Percentiles rank a stretch among this genome's conserved stretches.
These are phyloP conservation scores for Hyphopichia burtonii DNA, from an alignment of 1,139 yeast genomes.

Conservation along the genomic window DNA sequence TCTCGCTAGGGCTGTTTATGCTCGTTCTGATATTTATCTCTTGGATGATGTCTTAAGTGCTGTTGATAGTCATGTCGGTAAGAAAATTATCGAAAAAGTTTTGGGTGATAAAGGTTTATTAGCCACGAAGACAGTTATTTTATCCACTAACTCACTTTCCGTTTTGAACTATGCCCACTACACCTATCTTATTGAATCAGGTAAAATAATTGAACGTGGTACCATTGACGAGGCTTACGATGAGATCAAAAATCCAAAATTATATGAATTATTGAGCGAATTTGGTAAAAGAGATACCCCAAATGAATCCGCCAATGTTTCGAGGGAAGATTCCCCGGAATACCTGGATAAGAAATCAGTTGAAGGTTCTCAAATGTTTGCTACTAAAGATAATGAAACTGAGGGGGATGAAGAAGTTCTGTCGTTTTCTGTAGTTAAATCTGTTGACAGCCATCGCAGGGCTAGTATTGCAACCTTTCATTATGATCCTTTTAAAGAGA, in stretches of 20 bases:
- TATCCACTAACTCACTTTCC: slow-evolving; percentile 27
- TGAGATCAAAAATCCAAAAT: slow-evolving; percentile 19
- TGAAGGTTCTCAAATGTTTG: background rate
- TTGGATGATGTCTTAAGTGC: slow-evolving; percentile 86
- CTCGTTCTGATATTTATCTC: slow-evolving; percentile 88
- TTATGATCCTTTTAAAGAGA: slow-evolving; percentile 29
- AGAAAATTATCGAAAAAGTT: slow-evolving; percentile 51
- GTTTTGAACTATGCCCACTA: slow-evolving; percentile 21
- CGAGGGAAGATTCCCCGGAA: too few relatives aligned
- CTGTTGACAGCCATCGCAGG: too few relatives aligned
- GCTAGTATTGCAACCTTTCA: slow-evolving; percentile 33
- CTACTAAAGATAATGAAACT: slow-evolving; percentile 1
- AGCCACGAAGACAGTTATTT: slow-evolving; percentile 19
- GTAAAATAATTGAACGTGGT: slow-evolving; percentile 18
- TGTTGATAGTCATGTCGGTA: slow-evolving; percentile 93
- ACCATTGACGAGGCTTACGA: slow-evolving; percentile 12
- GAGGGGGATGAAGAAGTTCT: slow-evolving; percentile 2
- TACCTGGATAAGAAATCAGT: background rate
- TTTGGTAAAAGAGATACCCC: slow-evolving; percentile 20
- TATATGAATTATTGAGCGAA: slow-evolving; percentile 22
- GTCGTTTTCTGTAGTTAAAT: too few relatives aligned
- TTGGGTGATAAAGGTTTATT: slow-evolving; percentile 21
- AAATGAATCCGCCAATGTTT: too few relatives aligned
- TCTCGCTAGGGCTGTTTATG: slow-evolving; percentile 91
- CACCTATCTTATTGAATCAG: slow-evolving; percentile 19